Base-by-base conservation (phyloP, 2,329 filamentous ascomycete genomes). In the Epichloe scottii region DNA sequence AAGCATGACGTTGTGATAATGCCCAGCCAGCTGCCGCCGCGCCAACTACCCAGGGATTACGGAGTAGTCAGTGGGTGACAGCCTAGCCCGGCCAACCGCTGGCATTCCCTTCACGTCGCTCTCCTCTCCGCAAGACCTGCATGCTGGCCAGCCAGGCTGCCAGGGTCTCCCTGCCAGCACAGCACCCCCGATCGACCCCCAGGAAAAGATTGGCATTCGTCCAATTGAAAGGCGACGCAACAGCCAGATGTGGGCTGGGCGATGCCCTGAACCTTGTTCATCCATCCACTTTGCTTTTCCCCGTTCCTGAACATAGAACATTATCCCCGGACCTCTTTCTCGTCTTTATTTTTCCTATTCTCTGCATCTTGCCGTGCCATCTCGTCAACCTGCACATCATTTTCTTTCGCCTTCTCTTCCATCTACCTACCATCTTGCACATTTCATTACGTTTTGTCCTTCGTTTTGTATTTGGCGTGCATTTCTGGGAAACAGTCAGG, bases 71-170 rank as follows among this genome's bases (percentile, higher is more conserved):
- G 26, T 30, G 26, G 8, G 26, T 30, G 0, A 30, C 26, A 30
- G 26, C 26, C 19, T 17, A 45, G 26, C 43, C 42, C 43, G 41
- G 49, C 52, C 52, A 54, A 51, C 49, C 49, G 49, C 49, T 54
- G 52, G 52, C 49, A 49, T 54, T 51, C 51, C 48, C 44, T 21
- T 40, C 17, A 2, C 17, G 39, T 38, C n/a, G 14, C 14, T 38
- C 35, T 5, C n/a, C 35, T 38, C 35, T 14, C n/a, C n/a, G 14
- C 35, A 15, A 5, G 35, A 15, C 35, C 35, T 38, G 37, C 37
- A 38, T 11, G 11, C 17, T n/a, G 17, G 21, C 14, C 17, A 21
- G 30, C 47, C 30, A 42, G 40, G 21, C 21, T 21, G n/a, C 19
- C 37, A 37, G 48, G 43, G 38, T 46, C 15, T 38, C 51, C 51